Conservation (phyloP, 257 asterid genomes). For the Jasminum sambac region DNA sequence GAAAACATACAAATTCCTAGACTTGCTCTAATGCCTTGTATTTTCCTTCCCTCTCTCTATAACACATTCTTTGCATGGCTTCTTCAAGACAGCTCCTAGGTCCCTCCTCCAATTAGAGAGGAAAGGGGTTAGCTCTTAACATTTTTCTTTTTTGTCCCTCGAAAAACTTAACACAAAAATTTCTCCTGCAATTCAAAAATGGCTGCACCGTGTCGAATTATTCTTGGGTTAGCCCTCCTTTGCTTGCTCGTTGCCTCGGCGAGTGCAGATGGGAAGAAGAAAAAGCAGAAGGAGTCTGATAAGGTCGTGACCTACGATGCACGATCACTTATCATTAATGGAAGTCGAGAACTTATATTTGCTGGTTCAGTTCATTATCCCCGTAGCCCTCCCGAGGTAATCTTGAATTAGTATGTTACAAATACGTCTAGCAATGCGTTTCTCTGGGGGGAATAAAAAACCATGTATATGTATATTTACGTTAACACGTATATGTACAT, state of each 20-base stretch:
- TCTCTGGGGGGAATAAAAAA: too few species aligned
- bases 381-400: slow-evolving; percentile 75
- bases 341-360: slow-evolving; percentile 67
- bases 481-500: too few species aligned
- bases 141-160: slow-evolving; percentile 1
- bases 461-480: too few species aligned
- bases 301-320: slow-evolving; percentile 54
- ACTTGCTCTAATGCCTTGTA: slow-evolving; percentile 32
- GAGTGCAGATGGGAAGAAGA: slow-evolving; percentile 19
- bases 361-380: slow-evolving; percentile 94
- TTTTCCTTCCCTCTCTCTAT: slow-evolving; percentile 18
- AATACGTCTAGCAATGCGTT: too few species aligned
- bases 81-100: slow-evolving; percentile 34
- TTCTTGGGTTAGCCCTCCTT: slow-evolving; percentile 26
- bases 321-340: slow-evolving; percentile 73
- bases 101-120: slow-evolving; percentile 14
- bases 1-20: slow-evolving; percentile 19
- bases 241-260: slow-evolving; percentile 25
- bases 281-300: not conserved
- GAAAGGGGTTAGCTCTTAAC: slow-evolving; percentile 26
- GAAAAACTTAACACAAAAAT: too few species aligned
- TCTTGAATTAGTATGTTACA: not conserved
- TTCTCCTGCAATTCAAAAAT: slow-evolving; percentile 8
- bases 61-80: slow-evolving; percentile 26
- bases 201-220: slow-evolving; percentile 17